phyloP scores from a whole-genome alignment of 2,329 filamentous ascomycete species.

The Claviceps pazoutovae region DNA sequence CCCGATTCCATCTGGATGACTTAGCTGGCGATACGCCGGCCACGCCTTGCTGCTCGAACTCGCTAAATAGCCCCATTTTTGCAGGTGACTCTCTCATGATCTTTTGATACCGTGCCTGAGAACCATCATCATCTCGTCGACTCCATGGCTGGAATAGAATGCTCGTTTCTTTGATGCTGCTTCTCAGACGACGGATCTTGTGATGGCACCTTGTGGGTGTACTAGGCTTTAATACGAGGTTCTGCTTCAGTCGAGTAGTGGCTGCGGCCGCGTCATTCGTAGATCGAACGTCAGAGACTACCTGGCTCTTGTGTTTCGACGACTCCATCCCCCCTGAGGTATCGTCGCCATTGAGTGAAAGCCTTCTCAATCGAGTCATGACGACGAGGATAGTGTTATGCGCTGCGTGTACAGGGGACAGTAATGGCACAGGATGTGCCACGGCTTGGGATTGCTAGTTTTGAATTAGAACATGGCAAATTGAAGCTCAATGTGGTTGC shows the following conservation, averaged over 20 bases:
- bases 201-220: conserved; percentile 12
- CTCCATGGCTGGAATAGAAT: conserved; percentile 21
- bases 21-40: not conserved
- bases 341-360: not conserved
- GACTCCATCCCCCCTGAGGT: not conserved
- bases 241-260: conserved; percentile 6
- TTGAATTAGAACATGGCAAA: not conserved
- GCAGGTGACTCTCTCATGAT: conserved; percentile 4
- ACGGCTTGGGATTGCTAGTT: too few relatives aligned
- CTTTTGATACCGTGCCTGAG: conserved; percentile 2
- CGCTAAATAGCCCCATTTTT: conserved; percentile 2
- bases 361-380: not conserved
- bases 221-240: conserved; percentile 13
- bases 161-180: conserved; percentile 10
- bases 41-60: conserved; percentile 1
- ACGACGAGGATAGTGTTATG: not conserved
- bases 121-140: conserved; percentile 9
- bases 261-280: not conserved
- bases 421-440: not conserved
- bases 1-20: not conserved
- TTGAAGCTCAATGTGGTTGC: not conserved
- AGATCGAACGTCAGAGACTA: not conserved
- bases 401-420: not conserved
- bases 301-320: not conserved
- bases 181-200: conserved; percentile 18